Conservation (phyloP, 1,139 yeast species). For the Zygosaccharomyces sapae region DNA sequence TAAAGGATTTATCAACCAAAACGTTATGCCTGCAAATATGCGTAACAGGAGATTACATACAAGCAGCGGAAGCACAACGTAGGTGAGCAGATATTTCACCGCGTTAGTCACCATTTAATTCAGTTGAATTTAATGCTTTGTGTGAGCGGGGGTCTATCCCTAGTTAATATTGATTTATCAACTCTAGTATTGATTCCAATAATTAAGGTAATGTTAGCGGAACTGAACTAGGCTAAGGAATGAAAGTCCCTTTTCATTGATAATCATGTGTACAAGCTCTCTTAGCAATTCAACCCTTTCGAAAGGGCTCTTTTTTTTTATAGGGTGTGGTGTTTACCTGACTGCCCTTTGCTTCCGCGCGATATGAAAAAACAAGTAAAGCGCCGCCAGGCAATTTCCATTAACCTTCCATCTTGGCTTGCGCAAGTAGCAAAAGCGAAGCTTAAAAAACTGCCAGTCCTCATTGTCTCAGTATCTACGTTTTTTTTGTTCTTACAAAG, state of each 20-base stretch:
- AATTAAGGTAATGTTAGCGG: too few relatives aligned
- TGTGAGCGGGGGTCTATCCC: too few relatives aligned
- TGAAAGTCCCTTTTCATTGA: not conserved
- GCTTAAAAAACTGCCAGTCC: not conserved
- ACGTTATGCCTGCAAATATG: constrained; percentile 9
- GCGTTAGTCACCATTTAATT: not conserved
- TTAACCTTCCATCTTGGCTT: not conserved
- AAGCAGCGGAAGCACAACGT: constrained; percentile 9
- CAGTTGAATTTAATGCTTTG: not conserved
- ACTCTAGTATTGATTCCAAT: too few relatives aligned
- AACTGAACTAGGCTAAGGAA: not conserved
- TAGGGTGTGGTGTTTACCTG: not conserved
- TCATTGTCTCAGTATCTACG: not conserved
- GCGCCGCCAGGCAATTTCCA: not conserved
- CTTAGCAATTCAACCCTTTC: not conserved
- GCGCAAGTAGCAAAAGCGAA: not conserved
- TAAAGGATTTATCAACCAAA: constrained; percentile 21
- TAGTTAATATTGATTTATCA: too few relatives aligned
- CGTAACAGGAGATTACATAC: constrained; percentile 7
- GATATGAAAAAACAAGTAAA: constrained; percentile 1
- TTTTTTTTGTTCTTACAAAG: not conserved
- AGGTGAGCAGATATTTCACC: constrained; percentile 4
- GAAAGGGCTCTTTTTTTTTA: not conserved
- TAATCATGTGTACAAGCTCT: not conserved
- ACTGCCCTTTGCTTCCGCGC: constrained; percentile 2